A percentile compares a stretch with the other conserved stretches of the same genome.
Conservation (phyloP, 208 protist genomes). For the Leptomonas pyrrhocoris region DNA sequence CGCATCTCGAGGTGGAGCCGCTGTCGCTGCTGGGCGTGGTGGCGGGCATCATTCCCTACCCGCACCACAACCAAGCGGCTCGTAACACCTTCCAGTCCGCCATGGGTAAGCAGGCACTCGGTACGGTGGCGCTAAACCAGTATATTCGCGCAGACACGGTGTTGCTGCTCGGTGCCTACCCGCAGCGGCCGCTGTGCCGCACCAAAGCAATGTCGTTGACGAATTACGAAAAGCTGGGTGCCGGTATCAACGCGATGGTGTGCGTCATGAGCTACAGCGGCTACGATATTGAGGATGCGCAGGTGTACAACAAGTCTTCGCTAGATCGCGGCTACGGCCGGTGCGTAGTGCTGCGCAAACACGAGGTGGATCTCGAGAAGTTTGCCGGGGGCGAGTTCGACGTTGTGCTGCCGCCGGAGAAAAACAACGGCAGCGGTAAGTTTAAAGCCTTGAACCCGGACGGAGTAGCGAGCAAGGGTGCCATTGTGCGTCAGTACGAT, state of each 20-base stretch:
- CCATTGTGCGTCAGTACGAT: constrained; percentile 87
- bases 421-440: constrained; percentile 47
- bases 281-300: constrained; percentile 99
- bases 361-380: constrained; percentile 77
- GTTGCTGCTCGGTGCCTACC: constrained; percentile 98
- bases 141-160: constrained; percentile 98
- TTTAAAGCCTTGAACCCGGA: constrained; percentile 93
- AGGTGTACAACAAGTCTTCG: constrained; percentile 97
- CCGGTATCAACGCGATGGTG: constrained; percentile 99
- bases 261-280: constrained; percentile 99
- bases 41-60: constrained; percentile 99
- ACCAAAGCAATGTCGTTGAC: constrained; percentile 97
- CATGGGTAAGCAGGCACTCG: constrained; percentile 99
- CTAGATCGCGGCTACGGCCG: constrained; percentile 98
- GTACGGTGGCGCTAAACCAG: constrained; percentile 95
- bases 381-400: constrained; percentile 73
- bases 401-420: constrained; percentile 74
- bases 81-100: constrained; percentile 99
- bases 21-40: constrained; percentile 91
- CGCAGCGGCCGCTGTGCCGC: constrained; percentile 97
- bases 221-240: constrained; percentile 96
- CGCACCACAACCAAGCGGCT: constrained; percentile 99
- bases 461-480: constrained; percentile 93
- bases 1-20: constrained; percentile 94
- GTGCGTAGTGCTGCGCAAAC: constrained; percentile 94